Evolutionary conservation across 1,284 basidiomycete species (phyloP), one percentile per base, ranked within the genome.

Genomic region (Coniophora puteana): DNA sequence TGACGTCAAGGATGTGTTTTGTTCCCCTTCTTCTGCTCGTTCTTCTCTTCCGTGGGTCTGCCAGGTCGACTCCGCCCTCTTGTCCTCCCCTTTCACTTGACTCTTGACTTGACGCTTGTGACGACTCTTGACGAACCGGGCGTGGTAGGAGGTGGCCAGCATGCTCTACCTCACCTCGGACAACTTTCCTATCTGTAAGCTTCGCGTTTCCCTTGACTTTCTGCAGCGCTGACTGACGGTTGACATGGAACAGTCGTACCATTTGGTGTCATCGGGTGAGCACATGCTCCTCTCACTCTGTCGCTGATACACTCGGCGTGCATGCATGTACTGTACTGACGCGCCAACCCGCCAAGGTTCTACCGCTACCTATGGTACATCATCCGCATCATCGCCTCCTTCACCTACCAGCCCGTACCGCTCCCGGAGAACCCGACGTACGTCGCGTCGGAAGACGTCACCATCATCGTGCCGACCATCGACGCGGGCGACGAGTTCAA

Each of bases 401-500:
- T 74, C 51, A 77, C 83, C 22, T 94, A 93, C 67, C 78, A 82
- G 45, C 90, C 90, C 17, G 81, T 94, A 42, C 90, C 90, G 1
- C 68, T 93, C 12, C 91, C 91, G 36, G 78, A 85, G 66, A 86
- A 89, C 57, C 90, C 91, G 0, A 93, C 91, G 14, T 95, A 93
- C 63, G 68, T 86, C 52, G 87, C 91, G 36, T 74, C 78, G 5
- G 91, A 94, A 63, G 91, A 95, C 72, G 91, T 95, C 51, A 94
- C 92, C 21, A 93, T 93, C 59, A 91, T 95, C 48, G 91, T 94
- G 3, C 92, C 91, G 27, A 94, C 91, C 49, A 94, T 95, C 58
- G 91, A 95, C 59, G 91, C 92, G 11, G 91, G 91, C 36, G 89
- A 93, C 59, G 90, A 93, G 65, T 93, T 95, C 72, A 89, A 89